A percentile compares a stretch with the other conserved stretches of the same genome.
Evolutionary conservation across 1,284 basidiomycete species (phyloP).

Genomic region (Moesziomyces parantarcticus): DNA sequence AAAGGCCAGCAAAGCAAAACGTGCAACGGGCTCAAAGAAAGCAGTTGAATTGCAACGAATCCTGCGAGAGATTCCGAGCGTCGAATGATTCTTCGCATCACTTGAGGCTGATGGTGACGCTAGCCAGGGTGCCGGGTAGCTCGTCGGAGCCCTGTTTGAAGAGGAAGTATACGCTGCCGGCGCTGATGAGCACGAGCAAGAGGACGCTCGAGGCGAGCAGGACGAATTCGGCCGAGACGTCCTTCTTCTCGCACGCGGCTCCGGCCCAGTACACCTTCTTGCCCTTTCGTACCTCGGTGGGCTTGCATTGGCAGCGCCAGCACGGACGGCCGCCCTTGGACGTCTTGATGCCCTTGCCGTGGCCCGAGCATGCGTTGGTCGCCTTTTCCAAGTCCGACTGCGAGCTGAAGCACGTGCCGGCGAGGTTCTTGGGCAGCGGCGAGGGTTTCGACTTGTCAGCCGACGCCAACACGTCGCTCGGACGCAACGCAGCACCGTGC

Average conservation of each 20-base stretch:
- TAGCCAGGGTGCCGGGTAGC: conserved; percentile 59
- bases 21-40: too few relatives aligned
- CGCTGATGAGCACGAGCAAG: conserved; percentile 41
- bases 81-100: too few relatives aligned
- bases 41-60: neutral
- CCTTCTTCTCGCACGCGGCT: conserved; percentile 64
- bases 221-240: conserved; percentile 54
- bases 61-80: neutral
- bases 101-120: conserved; percentile 55
- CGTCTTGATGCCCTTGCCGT: conserved; percentile 52
- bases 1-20: too few relatives aligned
- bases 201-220: conserved; percentile 51
- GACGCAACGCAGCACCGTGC: conserved; percentile 1
- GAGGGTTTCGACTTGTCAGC: conserved; percentile 15
- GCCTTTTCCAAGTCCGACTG: conserved; percentile 46
- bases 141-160: conserved; percentile 45
- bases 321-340: conserved; percentile 54
- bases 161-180: conserved; percentile 51
- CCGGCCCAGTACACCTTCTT: conserved; percentile 56
- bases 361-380: conserved; percentile 55
- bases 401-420: conserved; percentile 49
- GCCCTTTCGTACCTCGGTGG: conserved; percentile 38
- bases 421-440: conserved; percentile 26
- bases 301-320: conserved; percentile 59
- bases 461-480: neutral